Base-by-base conservation (phyloP, 208 protist species). In the Leishmania arabica region DNA sequence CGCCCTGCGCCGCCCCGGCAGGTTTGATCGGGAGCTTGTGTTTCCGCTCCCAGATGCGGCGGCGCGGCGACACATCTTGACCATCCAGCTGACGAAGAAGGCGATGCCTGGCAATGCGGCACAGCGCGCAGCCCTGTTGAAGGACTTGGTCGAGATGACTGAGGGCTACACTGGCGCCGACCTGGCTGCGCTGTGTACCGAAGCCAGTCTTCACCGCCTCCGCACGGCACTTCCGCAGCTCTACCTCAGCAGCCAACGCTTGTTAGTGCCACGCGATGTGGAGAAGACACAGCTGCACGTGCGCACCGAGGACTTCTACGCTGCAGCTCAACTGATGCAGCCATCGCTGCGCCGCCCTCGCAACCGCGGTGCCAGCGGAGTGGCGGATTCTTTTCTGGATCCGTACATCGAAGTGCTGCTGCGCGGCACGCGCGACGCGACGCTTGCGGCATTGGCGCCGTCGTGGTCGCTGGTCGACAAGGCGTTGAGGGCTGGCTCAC, bases 121-220 rank as follows among this genome's bases (percentile, higher is more conserved):
- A 51, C 82, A 86, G 74, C 84, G 87, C 3, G 80, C 84, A 27
- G 65, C 73, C 96, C 97, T 88, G 96, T 99, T 93, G 93, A 71
- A 84, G 7, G 92, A 95, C 64, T 85, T 97, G 45, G 85, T 91
- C 2, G 74, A 70, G 51, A 90, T 86, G 65, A 99, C 99, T 65
- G 99, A 99, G 85, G 99, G 99, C 78, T 99, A 98, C 86, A 99
- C 99, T 13, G 99, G 99, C 51, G 98, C 99, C 2, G 99, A 99
- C 93, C 80, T 99, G 45, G 98, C 99, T 34, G 93, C 97, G 13
- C 92, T 99, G 9, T 99, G 99, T 90, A 99, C 97, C n/a, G 99
- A 99, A 90, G 99, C 99, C 24, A 86, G 89, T 40, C 84, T 97
- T 21, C 85, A 95, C 75, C 88, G 90, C 0, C 85, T 98, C 51